Evolutionary conservation across 2,329 filamentous ascomycete species (phyloP).

Genomic region (Paraphoma chrysanthemicola): DNA sequence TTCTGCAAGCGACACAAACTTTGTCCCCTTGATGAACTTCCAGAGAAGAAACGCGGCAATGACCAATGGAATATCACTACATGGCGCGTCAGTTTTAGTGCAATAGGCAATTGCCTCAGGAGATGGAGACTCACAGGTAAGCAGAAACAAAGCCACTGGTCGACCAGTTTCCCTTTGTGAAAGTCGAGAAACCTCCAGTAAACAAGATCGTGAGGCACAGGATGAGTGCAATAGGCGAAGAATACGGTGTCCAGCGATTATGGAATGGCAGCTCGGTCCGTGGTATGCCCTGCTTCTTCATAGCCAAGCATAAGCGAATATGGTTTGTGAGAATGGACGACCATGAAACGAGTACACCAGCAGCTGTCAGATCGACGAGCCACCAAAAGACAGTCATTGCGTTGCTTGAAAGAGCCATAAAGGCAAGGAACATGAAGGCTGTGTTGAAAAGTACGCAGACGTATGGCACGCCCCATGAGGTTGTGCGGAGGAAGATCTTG

Average conservation of each 20-base stretch:
- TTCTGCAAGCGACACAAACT: conserved; percentile 42
- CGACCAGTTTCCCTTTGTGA: conserved; percentile 54
- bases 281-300: conserved; percentile 59
- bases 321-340: conserved; percentile 62
- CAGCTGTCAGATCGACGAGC: conserved; percentile 72
- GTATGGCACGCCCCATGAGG: conserved; percentile 50
- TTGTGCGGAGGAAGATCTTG: conserved; percentile 54
- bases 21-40: conserved; percentile 70
- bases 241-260: conserved; percentile 45
- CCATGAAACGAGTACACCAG: conserved; percentile 61
- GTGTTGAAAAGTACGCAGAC: conserved; percentile 42
- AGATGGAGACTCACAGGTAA: conserved; percentile 29
- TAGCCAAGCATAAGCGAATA: conserved; percentile 59
- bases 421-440: conserved; percentile 54
- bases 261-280: conserved; percentile 47
- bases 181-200: conserved; percentile 65
- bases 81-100: conserved; percentile 5
- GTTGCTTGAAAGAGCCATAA: conserved; percentile 54
- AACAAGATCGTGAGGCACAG: conserved; percentile 68
- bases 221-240: conserved; percentile 39
- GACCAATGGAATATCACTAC: conserved; percentile 49
- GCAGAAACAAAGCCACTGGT: conserved; percentile 42
- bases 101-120: background rate
- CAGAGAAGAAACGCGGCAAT: conserved; percentile 64
- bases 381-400: conserved; percentile 64